These are phyloP conservation scores for Mesotaenium endlicherianum DNA, from an alignment of 139 green algal genomes.

Conservation along the genomic window DNA sequence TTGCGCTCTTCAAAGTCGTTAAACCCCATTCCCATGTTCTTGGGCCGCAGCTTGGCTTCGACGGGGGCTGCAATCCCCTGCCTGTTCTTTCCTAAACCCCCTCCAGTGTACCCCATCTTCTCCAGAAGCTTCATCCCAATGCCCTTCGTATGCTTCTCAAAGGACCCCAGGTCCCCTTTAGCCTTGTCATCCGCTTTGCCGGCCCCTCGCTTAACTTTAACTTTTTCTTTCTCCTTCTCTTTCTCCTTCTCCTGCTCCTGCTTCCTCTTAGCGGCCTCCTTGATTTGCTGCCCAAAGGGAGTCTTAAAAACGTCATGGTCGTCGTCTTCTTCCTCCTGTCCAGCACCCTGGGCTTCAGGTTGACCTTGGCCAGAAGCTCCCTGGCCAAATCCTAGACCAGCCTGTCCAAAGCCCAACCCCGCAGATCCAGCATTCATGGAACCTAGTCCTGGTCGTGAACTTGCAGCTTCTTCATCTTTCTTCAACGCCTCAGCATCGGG, in stretches of 20 bases:
- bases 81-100: conserved; percentile 67
- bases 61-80: conserved; percentile 85
- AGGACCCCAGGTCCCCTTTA: conserved; percentile 55
- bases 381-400: conserved; percentile 14
- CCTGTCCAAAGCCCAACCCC: background rate
- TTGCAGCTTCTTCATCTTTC: background rate
- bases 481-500: conserved; percentile 18
- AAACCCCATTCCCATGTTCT: conserved; percentile 93
- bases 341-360: background rate
- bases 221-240: conserved; percentile 53
- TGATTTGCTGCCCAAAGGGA: conserved; percentile 72
- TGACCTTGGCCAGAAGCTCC: background rate
- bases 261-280: conserved; percentile 51
- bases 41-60: conserved; percentile 82
- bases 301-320: conserved; percentile 69
- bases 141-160: conserved; percentile 91
- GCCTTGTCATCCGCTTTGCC: background rate
- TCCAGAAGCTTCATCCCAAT: conserved; percentile 90
- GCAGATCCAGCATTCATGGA: background rate
- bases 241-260: conserved; percentile 47
- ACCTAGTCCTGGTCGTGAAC: background rate
- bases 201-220: background rate
- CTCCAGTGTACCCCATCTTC: conserved; percentile 91
- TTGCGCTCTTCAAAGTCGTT: conserved; percentile 51
- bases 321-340: conserved; percentile 47